Evolutionary conservation across 1,139 yeast genomes (phyloP).

Genomic region (Hansenula anomala): DNA sequence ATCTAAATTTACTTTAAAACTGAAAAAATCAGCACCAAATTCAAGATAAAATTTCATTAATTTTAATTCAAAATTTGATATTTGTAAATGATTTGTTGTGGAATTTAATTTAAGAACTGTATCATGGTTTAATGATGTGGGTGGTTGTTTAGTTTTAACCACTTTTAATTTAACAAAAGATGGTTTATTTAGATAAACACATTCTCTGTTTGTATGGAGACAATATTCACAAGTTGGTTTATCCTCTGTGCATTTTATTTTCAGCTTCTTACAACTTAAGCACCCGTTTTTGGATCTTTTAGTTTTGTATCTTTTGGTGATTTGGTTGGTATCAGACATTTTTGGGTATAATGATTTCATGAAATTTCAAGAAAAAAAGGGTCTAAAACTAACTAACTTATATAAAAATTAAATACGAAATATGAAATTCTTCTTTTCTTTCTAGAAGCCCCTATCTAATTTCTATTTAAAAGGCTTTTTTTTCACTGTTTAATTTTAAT

Average conservation of each 20-base stretch:
- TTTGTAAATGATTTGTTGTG: not conserved
- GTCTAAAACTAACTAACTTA: no score
- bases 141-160: no score
- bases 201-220: conserved; percentile 26
- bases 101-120: conserved; percentile 1
- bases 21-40: conserved; percentile 17
- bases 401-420: no score
- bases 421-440: no score
- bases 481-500: no score
- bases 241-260: conserved; percentile 66
- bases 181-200: conserved; percentile 4
- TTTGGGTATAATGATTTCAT: no score
- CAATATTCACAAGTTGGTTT: conserved; percentile 65
- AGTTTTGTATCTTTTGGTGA: no score
- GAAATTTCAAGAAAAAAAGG: no score
- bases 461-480: no score
- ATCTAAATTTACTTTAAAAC: conserved; percentile 7
- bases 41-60: conserved; percentile 6
- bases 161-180: no score
- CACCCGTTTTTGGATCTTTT: conserved; percentile 49
- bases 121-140: not conserved
- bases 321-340: no score
- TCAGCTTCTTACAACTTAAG: conserved; percentile 58
- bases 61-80: conserved; percentile 3
- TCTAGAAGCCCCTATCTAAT: no score